Conservation (phyloP, 1,284 basidiomycete species). For the Amylostereum areolatum region DNA sequence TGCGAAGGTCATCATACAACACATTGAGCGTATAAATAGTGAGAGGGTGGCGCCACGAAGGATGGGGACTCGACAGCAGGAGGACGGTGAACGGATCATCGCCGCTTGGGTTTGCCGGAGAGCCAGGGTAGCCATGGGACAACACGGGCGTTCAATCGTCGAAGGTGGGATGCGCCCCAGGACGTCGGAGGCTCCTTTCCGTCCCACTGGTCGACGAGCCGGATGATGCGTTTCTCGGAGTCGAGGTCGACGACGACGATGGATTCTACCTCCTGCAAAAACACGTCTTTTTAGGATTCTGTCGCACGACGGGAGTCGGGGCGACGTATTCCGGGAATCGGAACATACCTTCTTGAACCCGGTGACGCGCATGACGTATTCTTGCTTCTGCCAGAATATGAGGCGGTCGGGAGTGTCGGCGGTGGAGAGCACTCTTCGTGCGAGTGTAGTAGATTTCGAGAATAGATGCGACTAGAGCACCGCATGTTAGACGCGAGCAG, state of each 20-base stretch:
- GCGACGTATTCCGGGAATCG: neutral
- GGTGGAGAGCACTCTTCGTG: constrained; percentile 51
- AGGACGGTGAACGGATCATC: neutral
- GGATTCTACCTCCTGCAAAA: constrained; percentile 39
- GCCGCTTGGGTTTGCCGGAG: constrained; percentile 35
- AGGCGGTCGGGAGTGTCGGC: constrained; percentile 49
- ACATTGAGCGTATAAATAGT: too few species aligned
- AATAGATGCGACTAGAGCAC: constrained; percentile 48
- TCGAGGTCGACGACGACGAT: constrained; percentile 62
- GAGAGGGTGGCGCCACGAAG: too few species aligned
- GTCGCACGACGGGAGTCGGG: neutral
- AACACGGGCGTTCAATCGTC: constrained; percentile 43
- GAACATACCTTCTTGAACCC: constrained; percentile 44
- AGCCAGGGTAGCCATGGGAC: constrained; percentile 48
- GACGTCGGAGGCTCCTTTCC: constrained; percentile 47
- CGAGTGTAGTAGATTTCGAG: constrained; percentile 42
- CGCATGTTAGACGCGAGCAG: neutral
- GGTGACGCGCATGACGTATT: constrained; percentile 49
- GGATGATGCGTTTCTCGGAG: constrained; percentile 52
- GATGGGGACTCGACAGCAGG: too few species aligned
- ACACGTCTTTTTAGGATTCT: neutral
- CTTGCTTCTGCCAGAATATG: constrained; percentile 55
- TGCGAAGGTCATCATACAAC: too few species aligned
- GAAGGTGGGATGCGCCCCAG: constrained; percentile 40
- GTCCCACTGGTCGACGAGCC: constrained; percentile 57